Percentiles rank a stretch among this genome's conserved stretches.
Evolutionary conservation across 108 stramenopile genomes (phyloP).

Genomic region (Nitzschia inconspicua): DNA sequence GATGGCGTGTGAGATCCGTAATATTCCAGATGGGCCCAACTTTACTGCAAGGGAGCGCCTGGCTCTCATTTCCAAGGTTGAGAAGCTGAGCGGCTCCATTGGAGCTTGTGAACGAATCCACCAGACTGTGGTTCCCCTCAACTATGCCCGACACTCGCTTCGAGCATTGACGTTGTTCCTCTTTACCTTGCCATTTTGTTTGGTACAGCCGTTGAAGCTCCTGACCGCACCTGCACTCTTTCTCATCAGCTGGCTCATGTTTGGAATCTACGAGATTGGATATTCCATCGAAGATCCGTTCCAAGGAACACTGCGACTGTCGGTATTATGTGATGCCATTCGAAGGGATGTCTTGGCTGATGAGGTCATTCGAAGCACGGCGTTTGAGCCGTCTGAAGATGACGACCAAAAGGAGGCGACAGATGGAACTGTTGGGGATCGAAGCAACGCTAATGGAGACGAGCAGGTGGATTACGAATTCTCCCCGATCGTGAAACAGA

Average conservation of each 20-base stretch:
- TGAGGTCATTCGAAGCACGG: slow-evolving; percentile 68
- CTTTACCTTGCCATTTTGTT: slow-evolving; percentile 83
- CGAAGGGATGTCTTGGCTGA: slow-evolving; percentile 83
- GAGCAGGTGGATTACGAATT: slow-evolving; percentile 5
- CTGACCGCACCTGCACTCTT: slow-evolving; percentile 81
- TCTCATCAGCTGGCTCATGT: slow-evolving; percentile 88
- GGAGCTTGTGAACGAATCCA: slow-evolving; percentile 93
- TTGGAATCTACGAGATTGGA: slow-evolving; percentile 95
- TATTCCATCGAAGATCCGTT: slow-evolving; percentile 95
- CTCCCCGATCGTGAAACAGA: background rate
- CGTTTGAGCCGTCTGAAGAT: slow-evolving; percentile 34
- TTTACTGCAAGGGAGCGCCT: slow-evolving; percentile 83
- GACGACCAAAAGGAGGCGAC: background rate
- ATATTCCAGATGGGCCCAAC: slow-evolving; percentile 60
- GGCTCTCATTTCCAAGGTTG: slow-evolving; percentile 67
- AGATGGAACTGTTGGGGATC: background rate
- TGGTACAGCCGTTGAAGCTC: slow-evolving; percentile 75
- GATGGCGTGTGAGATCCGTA: slow-evolving; percentile 64
- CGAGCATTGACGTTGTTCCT: slow-evolving; percentile 90
- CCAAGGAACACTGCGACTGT: slow-evolving; percentile 77
- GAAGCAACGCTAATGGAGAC: background rate
- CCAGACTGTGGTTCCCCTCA: slow-evolving; percentile 93
- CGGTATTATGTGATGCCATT: slow-evolving; percentile 79
- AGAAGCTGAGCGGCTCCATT: slow-evolving; percentile 62
- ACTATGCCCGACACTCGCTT: slow-evolving; percentile 91